Evolutionary conservation across 225 moss, liverwort and hornwort genomes (phyloP), one percentile per base, ranked within the genome.

Genomic region (Lunularia cruciata): DNA sequence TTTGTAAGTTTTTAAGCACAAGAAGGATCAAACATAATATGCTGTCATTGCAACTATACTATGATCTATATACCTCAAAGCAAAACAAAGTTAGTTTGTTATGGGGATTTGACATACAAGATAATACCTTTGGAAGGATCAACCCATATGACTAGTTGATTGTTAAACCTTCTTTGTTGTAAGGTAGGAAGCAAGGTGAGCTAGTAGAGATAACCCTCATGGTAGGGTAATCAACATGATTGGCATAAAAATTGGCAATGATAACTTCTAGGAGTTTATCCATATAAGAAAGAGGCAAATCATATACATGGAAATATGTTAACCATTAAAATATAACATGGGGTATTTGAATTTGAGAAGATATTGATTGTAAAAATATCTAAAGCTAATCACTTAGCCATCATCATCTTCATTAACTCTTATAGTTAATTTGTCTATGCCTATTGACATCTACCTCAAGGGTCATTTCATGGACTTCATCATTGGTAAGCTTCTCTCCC

Each of bases 391-490:
- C 61, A 92, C 92, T 62, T 90, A 92, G 78, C 90, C 92, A 74
- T 92, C 92, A n/a, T n/a, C n/a, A n/a, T n/a, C n/a, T n/a, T n/a
- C n/a, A n/a, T n/a, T n/a, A n/a, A n/a, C n/a, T n/a, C n/a, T n/a
- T n/a, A 73, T 92, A 92, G 77, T 92, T 90, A 45, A 92, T 89
- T 78, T 92, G 92, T 32, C 92, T 90, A 39, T 92, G 90, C 6
- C 92, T 90, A 39, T 92, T 90, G 8, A 92, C 92, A 77, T 92
- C 92, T 9, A 88, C 92, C 78, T 92, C 88, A 8, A 90, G 90
- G 51, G 90, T 92, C 92, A 93, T 93, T 67, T 93, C 90, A 26
- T 93, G 90, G 3, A 93, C 92, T 35, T 93, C 79, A 15, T 93
- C 92, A 57, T 93, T 90, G 11, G 92, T 92, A 36, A 90, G 77